Base-by-base conservation (phyloP, 352 stramenopile genomes). In the Lagenidium sp. region DNA sequence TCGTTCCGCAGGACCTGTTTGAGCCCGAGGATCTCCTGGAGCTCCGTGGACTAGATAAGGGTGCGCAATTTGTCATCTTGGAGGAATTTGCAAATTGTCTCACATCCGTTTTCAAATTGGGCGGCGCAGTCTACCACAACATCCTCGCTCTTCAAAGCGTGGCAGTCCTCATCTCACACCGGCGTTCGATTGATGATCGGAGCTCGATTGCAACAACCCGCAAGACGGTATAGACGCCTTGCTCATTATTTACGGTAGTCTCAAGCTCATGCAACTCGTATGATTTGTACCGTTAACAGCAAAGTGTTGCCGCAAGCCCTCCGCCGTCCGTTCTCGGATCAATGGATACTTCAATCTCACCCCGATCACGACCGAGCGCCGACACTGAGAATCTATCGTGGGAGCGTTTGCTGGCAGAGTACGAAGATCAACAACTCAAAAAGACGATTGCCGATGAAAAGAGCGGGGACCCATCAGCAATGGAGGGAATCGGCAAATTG, bases 121-220 rank as follows among this genome's bases (percentile, higher is more conserved):
- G 34, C 28, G 28, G 8, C 15, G 28, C 15, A 93, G 81, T 93
- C 7, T 93, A 89, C 32, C 70, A 63, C 38, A 88, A 86, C 50
- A 81, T 93, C 13, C 55, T 90, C 3, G 64, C 78, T 11, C 45
- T 93, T n/a, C 77, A 93, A 30, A 57, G 50, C 2, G 75, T 85
- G 39, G 75, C 75, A 0, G 65, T 90, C 22, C 68, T 65, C n/a
- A 65, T 90, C 22, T 90, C 77, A 2, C 78, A 75, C 37, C 73
- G 79, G 4, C 68, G 81, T 16, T 89, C 81, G 3, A 86, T 89
- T 41, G 75, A 93, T 47, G 75, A 86, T 22, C 74, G 80, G 19
- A 86, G 72, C 42, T 86, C 69, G 0, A 66, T 83, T 16, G 62
- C 49, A 20, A 51, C 50, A 57, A 41, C 2, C n/a, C n/a, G n/a